These are phyloP conservation scores for Taphrina betulina DNA, from an alignment of 1,139 yeast genomes.

Conservation along the genomic window DNA sequence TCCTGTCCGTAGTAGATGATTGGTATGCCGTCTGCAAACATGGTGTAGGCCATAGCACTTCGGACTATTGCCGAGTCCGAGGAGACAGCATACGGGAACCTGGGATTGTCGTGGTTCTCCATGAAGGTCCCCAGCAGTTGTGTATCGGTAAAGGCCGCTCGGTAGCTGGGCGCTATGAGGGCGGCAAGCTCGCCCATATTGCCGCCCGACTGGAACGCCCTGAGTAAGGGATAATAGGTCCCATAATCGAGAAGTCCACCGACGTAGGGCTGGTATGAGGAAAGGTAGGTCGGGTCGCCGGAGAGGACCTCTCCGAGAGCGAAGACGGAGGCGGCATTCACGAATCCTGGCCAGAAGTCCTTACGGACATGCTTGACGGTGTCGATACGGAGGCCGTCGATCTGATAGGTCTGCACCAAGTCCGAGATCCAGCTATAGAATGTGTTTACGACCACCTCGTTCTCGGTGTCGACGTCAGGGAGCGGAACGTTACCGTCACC, in stretches of 20 bases:
- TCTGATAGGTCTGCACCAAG: constrained; percentile 23
- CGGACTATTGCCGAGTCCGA: constrained; percentile 23
- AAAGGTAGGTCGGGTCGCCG: constrained; percentile 28
- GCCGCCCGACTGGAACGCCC: constrained; percentile 31
- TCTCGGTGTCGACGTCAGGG: constrained; percentile 33
- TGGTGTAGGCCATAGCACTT: constrained; percentile 32
- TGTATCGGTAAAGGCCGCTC: constrained; percentile 27
- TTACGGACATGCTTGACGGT: constrained; percentile 35
- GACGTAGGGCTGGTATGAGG: constrained; percentile 30
- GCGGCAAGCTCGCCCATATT: constrained; percentile 24
- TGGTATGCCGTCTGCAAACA: constrained; percentile 36
- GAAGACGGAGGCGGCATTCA: constrained; percentile 29
- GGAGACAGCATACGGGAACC: constrained; percentile 24
- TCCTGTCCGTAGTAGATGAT: constrained; percentile 37
- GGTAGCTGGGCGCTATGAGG: constrained; percentile 23
- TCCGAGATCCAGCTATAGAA: constrained; percentile 26
- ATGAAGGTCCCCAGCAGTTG: constrained; percentile 32
- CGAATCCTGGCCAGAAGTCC: constrained; percentile 33
- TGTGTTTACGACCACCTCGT: constrained; percentile 21
- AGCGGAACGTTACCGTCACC: constrained; percentile 32
- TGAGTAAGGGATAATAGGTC: constrained; percentile 29
- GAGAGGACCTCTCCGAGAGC: constrained; percentile 35
- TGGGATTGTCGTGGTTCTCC: constrained; percentile 36
- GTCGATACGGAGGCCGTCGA: constrained; percentile 36
- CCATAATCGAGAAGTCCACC: constrained; percentile 35